Percentiles rank a stretch among this genome's conserved stretches.
Evolutionary conservation across 306 rosid genomes (phyloP).

Genomic region (Myrica gale): DNA sequence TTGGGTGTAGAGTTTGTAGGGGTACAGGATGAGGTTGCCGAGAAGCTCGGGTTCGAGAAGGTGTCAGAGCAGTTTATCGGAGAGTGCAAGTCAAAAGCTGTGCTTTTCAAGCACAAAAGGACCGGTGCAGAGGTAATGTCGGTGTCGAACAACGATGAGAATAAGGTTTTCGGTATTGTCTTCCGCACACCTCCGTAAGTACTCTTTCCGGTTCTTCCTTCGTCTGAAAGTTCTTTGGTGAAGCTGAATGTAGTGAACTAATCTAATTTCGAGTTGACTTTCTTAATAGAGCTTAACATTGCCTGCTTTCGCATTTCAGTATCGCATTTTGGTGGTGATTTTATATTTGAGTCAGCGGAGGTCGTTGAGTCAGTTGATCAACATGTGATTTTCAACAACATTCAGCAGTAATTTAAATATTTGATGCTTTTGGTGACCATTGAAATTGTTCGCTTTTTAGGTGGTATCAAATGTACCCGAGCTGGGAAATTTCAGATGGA

Average conservation of each 20-base stretch:
- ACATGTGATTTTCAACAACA: neutral
- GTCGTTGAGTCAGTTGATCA: neutral
- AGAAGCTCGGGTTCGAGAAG: slow-evolving; percentile 69
- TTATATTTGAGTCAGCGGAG: neutral
- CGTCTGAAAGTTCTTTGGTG: slow-evolving; percentile 11
- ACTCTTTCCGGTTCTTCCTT: neutral
- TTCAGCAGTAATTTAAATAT: neutral
- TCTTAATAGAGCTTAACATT: neutral
- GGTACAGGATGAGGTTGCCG: slow-evolving; percentile 63
- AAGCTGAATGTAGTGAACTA: neutral
- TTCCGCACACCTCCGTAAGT: slow-evolving; percentile 96
- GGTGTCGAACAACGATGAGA: slow-evolving; percentile 82
- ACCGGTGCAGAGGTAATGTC: slow-evolving; percentile 92
- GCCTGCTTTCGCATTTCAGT: neutral
- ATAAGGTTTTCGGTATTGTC: slow-evolving; percentile 94
- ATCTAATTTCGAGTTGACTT: neutral
- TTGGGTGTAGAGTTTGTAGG: slow-evolving; percentile 42
- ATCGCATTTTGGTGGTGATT: neutral
- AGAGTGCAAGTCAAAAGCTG: slow-evolving; percentile 88
- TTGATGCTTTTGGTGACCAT: no score
- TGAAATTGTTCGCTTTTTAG: no score
- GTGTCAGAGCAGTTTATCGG: slow-evolving; percentile 74
- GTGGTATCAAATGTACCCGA: no score
- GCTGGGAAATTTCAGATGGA: neutral
- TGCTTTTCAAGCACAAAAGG: slow-evolving; percentile 70